Percentiles rank a stretch among this genome's conserved stretches.
These are phyloP conservation scores for Actinomortierella ambigua DNA, from an alignment of 371 early-diverging fungal species.

Conservation along the genomic window DNA sequence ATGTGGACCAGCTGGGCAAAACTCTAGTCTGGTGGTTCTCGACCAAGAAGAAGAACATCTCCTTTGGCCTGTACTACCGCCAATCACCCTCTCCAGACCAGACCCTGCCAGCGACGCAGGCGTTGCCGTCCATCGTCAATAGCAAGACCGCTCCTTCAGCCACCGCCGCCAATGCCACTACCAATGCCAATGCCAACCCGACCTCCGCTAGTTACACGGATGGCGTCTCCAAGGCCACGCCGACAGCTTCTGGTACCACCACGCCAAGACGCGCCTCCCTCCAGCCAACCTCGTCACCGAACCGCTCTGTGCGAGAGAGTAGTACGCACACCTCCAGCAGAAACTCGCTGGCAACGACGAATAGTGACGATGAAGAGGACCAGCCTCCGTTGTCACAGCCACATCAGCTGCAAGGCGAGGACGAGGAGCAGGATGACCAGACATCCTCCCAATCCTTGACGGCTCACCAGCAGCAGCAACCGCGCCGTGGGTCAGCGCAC, in stretches of 20 bases:
- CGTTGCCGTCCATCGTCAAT: too few species aligned
- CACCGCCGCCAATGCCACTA: too few species aligned
- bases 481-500: not conserved
- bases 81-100: slow-evolving; percentile 6
- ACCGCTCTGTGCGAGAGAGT: too few species aligned
- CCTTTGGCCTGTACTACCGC: slow-evolving; percentile 83
- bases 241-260: too few species aligned
- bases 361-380: slow-evolving; percentile 28
- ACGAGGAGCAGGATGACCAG: slow-evolving; percentile 14
- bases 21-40: slow-evolving; percentile 93
- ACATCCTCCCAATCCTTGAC: too few species aligned
- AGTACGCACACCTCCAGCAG: slow-evolving; percentile 23
- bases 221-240: too few species aligned
- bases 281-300: too few species aligned
- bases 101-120: too few species aligned
- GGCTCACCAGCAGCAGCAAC: slow-evolving; percentile 3
- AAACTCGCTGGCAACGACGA: slow-evolving; percentile 17
- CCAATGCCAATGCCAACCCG: too few species aligned
- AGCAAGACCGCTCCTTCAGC: too few species aligned
- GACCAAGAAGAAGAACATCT: slow-evolving; percentile 88
- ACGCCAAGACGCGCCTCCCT: too few species aligned
- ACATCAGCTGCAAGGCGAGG: not conserved
- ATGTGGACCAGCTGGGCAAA: slow-evolving; percentile 71
- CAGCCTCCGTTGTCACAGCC: slow-evolving; percentile 5
- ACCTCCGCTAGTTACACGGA: too few species aligned